These are phyloP conservation scores for Trametes elegans DNA, from an alignment of 768 basidiomycete species.

Conservation along the genomic window DNA sequence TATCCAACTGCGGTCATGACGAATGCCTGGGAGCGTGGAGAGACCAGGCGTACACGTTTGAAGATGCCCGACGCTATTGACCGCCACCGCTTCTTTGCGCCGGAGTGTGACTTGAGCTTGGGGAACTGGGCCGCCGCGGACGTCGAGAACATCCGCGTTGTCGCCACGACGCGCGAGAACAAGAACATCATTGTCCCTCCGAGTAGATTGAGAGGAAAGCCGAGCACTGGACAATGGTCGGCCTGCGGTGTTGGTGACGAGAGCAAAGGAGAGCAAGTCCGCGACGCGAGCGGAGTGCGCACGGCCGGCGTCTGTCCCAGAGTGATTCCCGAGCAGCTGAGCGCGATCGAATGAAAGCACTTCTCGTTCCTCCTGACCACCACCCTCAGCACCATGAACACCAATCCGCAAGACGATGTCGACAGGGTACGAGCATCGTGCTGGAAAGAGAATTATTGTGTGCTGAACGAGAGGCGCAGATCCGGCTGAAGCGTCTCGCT, in stretches of 20 bases:
- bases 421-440: slow-evolving; percentile 54
- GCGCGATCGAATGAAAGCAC: background rate
- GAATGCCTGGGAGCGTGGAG: background rate
- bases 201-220: background rate
- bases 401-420: slow-evolving; percentile 68
- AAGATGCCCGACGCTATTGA: slow-evolving; percentile 63
- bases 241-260: background rate
- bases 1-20: background rate
- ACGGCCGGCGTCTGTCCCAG: background rate
- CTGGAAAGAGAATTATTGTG: too few relatives aligned
- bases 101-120: slow-evolving; percentile 79
- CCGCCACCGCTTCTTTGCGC: slow-evolving; percentile 79
- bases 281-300: slow-evolving; percentile 1
- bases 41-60: slow-evolving; percentile 60
- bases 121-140: slow-evolving; percentile 56
- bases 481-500: slow-evolving; percentile 88
- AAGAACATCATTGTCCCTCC: slow-evolving; percentile 28
- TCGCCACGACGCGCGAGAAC: slow-evolving; percentile 20
- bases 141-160: slow-evolving; percentile 52
- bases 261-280: background rate
- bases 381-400: slow-evolving; percentile 21
- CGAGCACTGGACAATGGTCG: background rate
- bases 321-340: background rate
- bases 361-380: background rate
- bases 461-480: slow-evolving; percentile 43